A percentile compares a stretch with the other conserved stretches of the same genome.
Conservation (phyloP, 106 monocot genomes). For the Dendrobium huoshanense region DNA sequence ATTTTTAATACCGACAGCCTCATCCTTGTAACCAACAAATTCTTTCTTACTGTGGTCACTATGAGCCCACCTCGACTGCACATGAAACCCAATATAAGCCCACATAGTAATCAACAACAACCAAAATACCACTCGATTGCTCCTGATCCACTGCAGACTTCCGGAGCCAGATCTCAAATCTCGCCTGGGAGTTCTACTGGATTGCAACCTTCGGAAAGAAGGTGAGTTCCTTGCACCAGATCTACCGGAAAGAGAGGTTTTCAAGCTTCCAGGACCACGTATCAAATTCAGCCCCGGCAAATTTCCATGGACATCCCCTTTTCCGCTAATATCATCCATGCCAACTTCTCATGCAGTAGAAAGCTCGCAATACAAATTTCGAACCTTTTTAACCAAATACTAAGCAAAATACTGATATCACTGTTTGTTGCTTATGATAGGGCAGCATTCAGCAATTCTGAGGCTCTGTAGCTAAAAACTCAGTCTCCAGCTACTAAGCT, state of each 20-base stretch:
- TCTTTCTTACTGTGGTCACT: slow-evolving; percentile 39
- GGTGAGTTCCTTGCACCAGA: slow-evolving; percentile 44
- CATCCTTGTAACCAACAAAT: slow-evolving; percentile 41
- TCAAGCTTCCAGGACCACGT: slow-evolving; percentile 18
- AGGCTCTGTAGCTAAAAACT: background rate
- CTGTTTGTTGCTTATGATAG: background rate
- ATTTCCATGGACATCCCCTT: slow-evolving; percentile 32
- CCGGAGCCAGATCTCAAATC: slow-evolving; percentile 27
- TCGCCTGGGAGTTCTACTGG: slow-evolving; percentile 41
- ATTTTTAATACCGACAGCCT: slow-evolving; percentile 7
- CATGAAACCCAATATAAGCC: slow-evolving; percentile 71
- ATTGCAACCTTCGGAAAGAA: slow-evolving; percentile 35
- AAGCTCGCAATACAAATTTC: background rate
- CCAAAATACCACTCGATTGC: slow-evolving; percentile 60
- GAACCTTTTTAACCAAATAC: background rate
- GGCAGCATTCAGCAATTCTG: background rate
- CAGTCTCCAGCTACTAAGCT: background rate
- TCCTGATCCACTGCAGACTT: slow-evolving; percentile 39
- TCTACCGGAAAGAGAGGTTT: slow-evolving; percentile 6
- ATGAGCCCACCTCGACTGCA: slow-evolving; percentile 88
- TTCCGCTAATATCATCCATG: slow-evolving; percentile 49
- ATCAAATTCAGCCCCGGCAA: slow-evolving; percentile 26
- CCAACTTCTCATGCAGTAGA: slow-evolving; percentile 5
- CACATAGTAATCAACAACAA: slow-evolving; percentile 61
- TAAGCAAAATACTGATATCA: background rate